Percentiles rank a stretch among this genome's conserved stretches.
Conservation (phyloP, 1,284 basidiomycete genomes). For the Irpex sp. region DNA sequence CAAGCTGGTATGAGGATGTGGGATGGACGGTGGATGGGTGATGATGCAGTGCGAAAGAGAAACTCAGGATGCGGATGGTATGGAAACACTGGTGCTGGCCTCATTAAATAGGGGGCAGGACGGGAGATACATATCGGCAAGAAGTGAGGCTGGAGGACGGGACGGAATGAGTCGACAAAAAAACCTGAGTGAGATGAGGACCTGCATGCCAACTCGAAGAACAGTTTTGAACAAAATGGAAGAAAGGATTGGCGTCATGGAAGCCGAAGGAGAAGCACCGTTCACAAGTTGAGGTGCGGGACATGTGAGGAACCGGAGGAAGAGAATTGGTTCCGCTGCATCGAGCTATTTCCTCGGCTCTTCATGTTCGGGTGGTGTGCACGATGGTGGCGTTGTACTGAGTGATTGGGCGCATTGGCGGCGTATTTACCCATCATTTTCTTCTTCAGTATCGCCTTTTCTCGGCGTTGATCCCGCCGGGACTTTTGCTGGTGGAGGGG, state of each 20-base stretch:
- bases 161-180: not conserved
- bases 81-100: conserved; percentile 1
- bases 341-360: conserved; percentile 51
- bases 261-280: not conserved
- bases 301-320: conserved; percentile 19
- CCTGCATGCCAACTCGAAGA: not conserved
- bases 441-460: conserved; percentile 57
- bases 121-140: conserved; percentile 1
- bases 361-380: conserved; percentile 72
- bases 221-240: not conserved
- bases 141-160: not conserved
- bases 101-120: conserved; percentile 1
- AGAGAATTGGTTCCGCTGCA: conserved; percentile 55
- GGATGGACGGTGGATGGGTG: not conserved
- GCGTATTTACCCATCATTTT: conserved; percentile 43
- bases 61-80: not conserved
- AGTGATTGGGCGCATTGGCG: conserved; percentile 36
- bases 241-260: not conserved
- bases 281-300: conserved; percentile 25
- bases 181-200: not conserved
- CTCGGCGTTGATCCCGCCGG: conserved; percentile 46
- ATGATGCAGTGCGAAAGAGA: too few species aligned
- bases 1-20: not conserved
- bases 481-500: conserved; percentile 22
- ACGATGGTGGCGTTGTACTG: conserved; percentile 41